Base-by-base conservation (phyloP, 208 protist genomes). In the Wallacemonas rigidus region DNA sequence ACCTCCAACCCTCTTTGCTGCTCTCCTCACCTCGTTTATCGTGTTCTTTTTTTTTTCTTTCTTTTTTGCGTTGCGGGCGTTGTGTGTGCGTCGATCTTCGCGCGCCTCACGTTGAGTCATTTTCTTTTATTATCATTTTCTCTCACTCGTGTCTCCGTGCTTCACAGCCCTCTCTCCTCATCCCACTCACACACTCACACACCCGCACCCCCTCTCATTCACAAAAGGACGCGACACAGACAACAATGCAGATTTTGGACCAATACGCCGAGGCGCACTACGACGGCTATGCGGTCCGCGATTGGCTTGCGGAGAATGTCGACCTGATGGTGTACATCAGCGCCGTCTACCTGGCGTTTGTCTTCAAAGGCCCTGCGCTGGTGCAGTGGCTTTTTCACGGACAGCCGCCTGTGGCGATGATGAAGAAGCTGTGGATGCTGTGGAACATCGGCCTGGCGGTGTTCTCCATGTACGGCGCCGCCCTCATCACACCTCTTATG, bases 361-460 rank as follows among this genome's bases (percentile, higher is more conserved):
- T 90, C 67, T 90, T 90, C 45, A 50, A 50, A 11, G 45, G 45
- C 45, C 45, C 45, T 50, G 45, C 45, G 5, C 45, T 50, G 11
- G 45, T 50, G 5, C 45, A 50, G 45, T 67, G 77, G 48, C 2
- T 79, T 82, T 3, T 58, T 81, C 26, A 86, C 90, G 38, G 78
- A 87, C 8, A 75, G 83, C 26, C 53, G 53, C 53, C 17, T 5
- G 45, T 85, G 3, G 38, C 65, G 7, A 58, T 91, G 56, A 85
- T 89, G 55, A 86, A 85, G 72, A 83, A 79, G 73, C 12, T 61
- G 40, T 89, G 84, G 84, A 89, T 85, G 60, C 5, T 93, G 5
- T 98, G 95, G 93, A 98, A 98, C 71, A 50, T 93, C 4, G 56
- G 78, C 7, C 84, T 98, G 43, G 83, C 89, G 3, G 75, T 89